Percentiles rank a stretch among this genome's conserved stretches.
phyloP scores from a whole-genome alignment of 257 asterid species.

The Petunia secreta region DNA sequence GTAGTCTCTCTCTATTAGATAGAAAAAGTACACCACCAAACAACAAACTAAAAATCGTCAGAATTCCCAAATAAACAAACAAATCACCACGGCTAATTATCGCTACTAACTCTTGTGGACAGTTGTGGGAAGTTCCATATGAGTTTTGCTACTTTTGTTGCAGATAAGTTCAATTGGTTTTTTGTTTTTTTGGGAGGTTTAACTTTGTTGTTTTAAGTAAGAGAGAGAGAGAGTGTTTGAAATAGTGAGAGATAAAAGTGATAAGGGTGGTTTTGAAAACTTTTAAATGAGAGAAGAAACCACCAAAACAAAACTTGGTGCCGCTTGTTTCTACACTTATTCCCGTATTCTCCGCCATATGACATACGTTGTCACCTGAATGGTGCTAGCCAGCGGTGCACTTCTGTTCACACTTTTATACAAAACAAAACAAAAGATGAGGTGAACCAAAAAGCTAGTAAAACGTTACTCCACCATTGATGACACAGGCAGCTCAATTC shows the following conservation, averaged over 20 bases:
- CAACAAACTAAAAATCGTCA: constrained; percentile 32
- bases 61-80: neutral
- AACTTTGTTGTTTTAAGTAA: neutral
- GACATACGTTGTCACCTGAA: constrained; percentile 70
- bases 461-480: constrained; percentile 26
- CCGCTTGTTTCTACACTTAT: constrained; percentile 55
- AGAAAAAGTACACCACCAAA: constrained; percentile 22
- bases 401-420: constrained; percentile 37
- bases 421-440: no score
- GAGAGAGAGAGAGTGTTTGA: neutral
- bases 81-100: constrained; percentile 46
- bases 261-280: neutral
- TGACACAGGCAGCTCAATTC: constrained; percentile 47
- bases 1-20: constrained; percentile 1
- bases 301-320: constrained; percentile 54
- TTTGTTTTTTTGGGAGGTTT: constrained; percentile 20
- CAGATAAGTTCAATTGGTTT: constrained; percentile 66
- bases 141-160: neutral
- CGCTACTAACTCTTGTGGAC: constrained; percentile 43
- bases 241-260: constrained; percentile 26
- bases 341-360: constrained; percentile 69
- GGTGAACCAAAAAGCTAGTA: neutral
- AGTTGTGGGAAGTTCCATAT: constrained; percentile 38
- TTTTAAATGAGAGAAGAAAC: constrained; percentile 13
- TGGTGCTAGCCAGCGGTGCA: constrained; percentile 69